Conservation (phyloP, 2,329 filamentous ascomycete genomes). For the Alternaria brassicae region DNA sequence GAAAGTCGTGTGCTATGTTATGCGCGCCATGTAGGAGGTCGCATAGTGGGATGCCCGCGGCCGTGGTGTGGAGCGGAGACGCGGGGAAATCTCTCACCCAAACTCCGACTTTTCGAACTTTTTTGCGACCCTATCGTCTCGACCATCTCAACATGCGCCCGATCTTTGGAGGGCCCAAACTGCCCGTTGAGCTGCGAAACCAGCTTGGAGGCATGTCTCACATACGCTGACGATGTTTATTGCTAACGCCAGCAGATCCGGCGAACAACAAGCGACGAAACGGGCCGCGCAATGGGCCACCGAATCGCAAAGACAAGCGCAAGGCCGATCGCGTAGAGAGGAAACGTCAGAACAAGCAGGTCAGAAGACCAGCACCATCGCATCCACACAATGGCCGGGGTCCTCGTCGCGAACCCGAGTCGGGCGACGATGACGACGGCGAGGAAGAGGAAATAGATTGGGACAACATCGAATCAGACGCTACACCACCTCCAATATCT, state of each 20-base stretch:
- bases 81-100: conserved; percentile 26
- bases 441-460: conserved; percentile 37
- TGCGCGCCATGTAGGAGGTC: conserved; percentile 27
- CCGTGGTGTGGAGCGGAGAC: conserved; percentile 30
- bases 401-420: conserved; percentile 19
- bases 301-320: conserved; percentile 68
- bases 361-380: conserved; percentile 20
- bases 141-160: conserved; percentile 47
- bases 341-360: conserved; percentile 54
- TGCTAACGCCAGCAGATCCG: conserved; percentile 34
- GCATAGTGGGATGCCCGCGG: conserved; percentile 28
- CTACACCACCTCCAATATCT: conserved; percentile 25
- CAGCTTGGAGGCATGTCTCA: conserved; percentile 47
- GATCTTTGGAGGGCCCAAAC: conserved; percentile 51
- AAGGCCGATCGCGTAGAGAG: conserved; percentile 70
- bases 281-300: conserved; percentile 37
- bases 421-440: conserved; percentile 25
- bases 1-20: conserved; percentile 28
- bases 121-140: conserved; percentile 33
- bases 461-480: conserved; percentile 46
- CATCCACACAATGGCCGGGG: conserved; percentile 27
- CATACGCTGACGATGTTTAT: background rate
- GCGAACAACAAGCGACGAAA: conserved; percentile 32
- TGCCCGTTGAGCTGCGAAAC: conserved; percentile 56
- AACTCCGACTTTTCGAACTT: conserved; percentile 42